Percentiles rank a stretch among this genome's conserved stretches.
phyloP scores from a whole-genome alignment of 495 filamentous ascomycete species.

The Penicillium daleae region DNA sequence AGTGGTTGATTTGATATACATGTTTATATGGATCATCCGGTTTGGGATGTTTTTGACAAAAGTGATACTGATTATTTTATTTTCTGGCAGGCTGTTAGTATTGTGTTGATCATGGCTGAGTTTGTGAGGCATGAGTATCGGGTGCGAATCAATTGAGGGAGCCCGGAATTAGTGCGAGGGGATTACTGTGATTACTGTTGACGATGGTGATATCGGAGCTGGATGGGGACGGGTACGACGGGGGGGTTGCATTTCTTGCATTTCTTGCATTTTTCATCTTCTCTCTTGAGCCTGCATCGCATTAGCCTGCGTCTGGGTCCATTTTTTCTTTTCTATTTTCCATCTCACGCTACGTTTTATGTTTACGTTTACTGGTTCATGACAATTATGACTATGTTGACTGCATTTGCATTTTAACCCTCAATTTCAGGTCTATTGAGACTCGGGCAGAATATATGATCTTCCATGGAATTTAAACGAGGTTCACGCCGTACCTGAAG shows the following conservation, averaged over 20 bases:
- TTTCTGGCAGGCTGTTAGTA: conserved; percentile 23
- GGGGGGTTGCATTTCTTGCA: neutral
- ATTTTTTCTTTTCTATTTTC: too few relatives aligned
- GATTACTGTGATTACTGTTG: neutral
- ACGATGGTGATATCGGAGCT: neutral
- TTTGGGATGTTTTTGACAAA: neutral
- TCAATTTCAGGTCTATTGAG: neutral
- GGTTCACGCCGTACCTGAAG: too few relatives aligned
- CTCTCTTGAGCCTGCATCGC: neutral
- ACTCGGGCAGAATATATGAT: too few relatives aligned
- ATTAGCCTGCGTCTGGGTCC: neutral
- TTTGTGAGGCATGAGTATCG: conserved; percentile 25
- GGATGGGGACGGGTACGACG: neutral
- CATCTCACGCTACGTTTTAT: too few relatives aligned
- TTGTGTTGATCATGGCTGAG: conserved; percentile 30
- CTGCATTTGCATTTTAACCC: neutral
- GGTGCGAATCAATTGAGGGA: conserved; percentile 3
- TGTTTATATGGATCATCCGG: neutral
- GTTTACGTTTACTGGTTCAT: neutral
- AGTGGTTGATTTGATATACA: neutral
- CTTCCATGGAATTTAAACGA: too few relatives aligned
- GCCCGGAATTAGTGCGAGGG: neutral
- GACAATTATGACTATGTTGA: neutral
- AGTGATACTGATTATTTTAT: neutral
- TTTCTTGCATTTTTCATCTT: neutral